Evolutionary conservation across 495 filamentous ascomycete genomes (phyloP).

Genomic region (Podospora fimiseda): DNA sequence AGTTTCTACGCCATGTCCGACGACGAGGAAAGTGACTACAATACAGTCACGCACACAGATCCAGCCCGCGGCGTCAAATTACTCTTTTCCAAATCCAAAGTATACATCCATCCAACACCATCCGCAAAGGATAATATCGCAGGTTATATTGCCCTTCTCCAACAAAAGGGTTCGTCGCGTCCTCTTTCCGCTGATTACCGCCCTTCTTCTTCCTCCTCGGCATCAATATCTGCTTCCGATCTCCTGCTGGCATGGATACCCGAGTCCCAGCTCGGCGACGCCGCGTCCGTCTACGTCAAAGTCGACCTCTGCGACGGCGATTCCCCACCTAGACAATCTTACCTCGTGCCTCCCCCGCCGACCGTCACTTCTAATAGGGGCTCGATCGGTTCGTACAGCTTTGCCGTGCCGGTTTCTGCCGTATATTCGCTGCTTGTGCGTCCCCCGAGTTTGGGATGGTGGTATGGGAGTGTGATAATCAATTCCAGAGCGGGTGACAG

Average conservation of each 20-base stretch:
- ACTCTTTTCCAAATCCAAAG: conserved; percentile 96
- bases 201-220: conserved; percentile 42
- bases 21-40: conserved; percentile 91
- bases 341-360: conserved; percentile 87
- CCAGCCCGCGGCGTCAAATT: conserved; percentile 85
- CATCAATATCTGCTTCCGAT: conserved; percentile 47
- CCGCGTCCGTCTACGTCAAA: conserved; percentile 84
- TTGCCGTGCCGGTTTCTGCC: conserved; percentile 82
- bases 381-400: conserved; percentile 80
- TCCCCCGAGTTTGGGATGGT: conserved; percentile 93
- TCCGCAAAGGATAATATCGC: conserved; percentile 92
- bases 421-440: conserved; percentile 87
- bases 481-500: conserved; percentile 84
- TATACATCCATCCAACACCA: conserved; percentile 95
- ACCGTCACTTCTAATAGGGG: conserved; percentile 64
- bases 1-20: conserved; percentile 97
- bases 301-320: conserved; percentile 80
- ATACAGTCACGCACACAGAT: conserved; percentile 81
- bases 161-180: conserved; percentile 69
- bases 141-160: conserved; percentile 90
- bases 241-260: conserved; percentile 90
- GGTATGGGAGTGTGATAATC: conserved; percentile 92
- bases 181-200: conserved; percentile 40
- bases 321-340: conserved; percentile 75
- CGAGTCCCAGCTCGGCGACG: conserved; percentile 80